Percentiles rank a stretch among this genome's conserved stretches.
Conservation (phyloP, 345 rosid species). For the Raphanus raphanistrum region DNA sequence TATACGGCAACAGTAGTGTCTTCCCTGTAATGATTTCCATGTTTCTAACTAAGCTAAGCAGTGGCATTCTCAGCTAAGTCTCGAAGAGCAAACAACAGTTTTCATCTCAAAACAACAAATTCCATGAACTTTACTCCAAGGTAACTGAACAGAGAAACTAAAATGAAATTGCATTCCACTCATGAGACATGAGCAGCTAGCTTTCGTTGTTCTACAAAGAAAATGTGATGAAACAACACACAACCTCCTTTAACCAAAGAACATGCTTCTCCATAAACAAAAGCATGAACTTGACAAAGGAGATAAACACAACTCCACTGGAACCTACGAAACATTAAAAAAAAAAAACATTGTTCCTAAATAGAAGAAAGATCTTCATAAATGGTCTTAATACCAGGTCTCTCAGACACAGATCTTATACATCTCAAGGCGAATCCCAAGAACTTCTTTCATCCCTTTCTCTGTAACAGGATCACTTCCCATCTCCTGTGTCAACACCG, state of each 20-base stretch:
- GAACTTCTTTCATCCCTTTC: constrained; percentile 91
- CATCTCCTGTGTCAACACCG: constrained; percentile 55
- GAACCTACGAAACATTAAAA: constrained; percentile 20
- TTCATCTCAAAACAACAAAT: no score
- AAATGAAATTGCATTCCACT: constrained; percentile 14
- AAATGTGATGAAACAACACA: constrained; percentile 19
- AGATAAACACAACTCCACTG: constrained; percentile 14
- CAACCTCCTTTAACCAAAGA: constrained; percentile 10
- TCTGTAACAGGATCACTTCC: constrained; percentile 57
- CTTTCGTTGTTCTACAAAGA: constrained; percentile 27
- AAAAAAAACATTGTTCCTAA: constrained; percentile 35
- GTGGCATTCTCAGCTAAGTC: constrained; percentile 53
- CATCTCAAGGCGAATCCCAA: constrained; percentile 82
- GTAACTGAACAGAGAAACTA: no score
- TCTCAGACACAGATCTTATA: constrained; percentile 76
- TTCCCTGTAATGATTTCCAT: constrained; percentile 84
- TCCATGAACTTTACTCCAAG: no score
- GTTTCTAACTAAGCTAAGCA: constrained; percentile 72
- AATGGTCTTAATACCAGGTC: constrained; percentile 94
- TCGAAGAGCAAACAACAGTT: constrained; percentile 48
- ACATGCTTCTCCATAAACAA: constrained; percentile 27
- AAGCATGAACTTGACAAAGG: constrained; percentile 23
- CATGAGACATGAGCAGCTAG: constrained; percentile 38
- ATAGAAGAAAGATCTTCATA: constrained; percentile 97
- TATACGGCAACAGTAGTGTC: constrained; percentile 66